Base-by-base conservation (phyloP, 139 green algal genomes). In the Tetraselmis chui region DNA sequence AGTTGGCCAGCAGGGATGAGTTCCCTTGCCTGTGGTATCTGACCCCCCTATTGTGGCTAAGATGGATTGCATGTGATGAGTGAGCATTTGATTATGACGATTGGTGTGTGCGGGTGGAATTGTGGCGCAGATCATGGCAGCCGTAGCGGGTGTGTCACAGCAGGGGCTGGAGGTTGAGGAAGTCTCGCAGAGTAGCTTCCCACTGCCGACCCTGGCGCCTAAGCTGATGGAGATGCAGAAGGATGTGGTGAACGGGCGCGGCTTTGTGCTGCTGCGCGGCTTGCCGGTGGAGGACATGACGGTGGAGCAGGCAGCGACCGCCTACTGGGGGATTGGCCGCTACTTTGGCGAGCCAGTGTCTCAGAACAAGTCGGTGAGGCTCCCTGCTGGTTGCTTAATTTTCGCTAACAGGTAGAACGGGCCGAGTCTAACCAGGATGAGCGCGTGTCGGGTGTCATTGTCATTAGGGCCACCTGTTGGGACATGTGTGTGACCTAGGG, bases 401-500 rank as follows among this genome's bases (percentile, higher is more conserved):
- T n/a, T n/a, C n/a, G n/a, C n/a, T n/a, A n/a, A n/a, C n/a, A n/a
- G n/a, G n/a, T n/a, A n/a, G n/a, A n/a, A n/a, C n/a, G n/a, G n/a
- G n/a, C n/a, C n/a, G n/a, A n/a, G n/a, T n/a, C n/a, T n/a, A n/a
- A n/a, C n/a, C n/a, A n/a, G n/a, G n/a, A n/a, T n/a, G n/a, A n/a
- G n/a, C n/a, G n/a, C n/a, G n/a, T n/a, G n/a, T n/a, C n/a, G n/a
- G n/a, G n/a, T n/a, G 23, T 78, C 25, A 23, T 78, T 32, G 27
- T 79, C 2, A n/a, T 28, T 26, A 82, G 81, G 87, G 87, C 1
- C 88, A 92, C 80, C 80, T 92, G 58, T 80, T 92, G 75, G 88
- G 86, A 1, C 89, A 93, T 83, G 83, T 88, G 29, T 85, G 77
- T 81, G 90, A 95, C 83, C 81, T 92, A n/a, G 89, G 90, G 0